phyloP scores from a whole-genome alignment of 805 yeast genomes.

The Candida stauntonica region DNA sequence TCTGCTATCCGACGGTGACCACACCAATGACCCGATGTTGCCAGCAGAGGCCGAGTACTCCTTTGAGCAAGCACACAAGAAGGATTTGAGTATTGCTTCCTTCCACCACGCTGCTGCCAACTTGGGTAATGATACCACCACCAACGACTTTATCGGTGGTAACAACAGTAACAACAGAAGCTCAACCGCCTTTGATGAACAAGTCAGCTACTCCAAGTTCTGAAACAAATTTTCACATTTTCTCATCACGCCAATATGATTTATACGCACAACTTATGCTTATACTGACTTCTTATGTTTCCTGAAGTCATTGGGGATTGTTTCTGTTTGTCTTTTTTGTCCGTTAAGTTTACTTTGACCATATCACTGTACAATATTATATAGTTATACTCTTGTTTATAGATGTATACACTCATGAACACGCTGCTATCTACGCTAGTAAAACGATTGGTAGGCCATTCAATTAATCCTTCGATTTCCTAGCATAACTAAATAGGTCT shows the following conservation, averaged over 20 bases:
- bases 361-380: too few species aligned
- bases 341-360: too few species aligned
- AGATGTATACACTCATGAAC: too few species aligned
- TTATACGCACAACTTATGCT: too few species aligned
- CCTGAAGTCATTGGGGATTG: too few species aligned
- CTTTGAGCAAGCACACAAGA: slow-evolving; percentile 14
- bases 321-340: too few species aligned
- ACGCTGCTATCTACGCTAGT: too few species aligned
- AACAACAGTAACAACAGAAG: slow-evolving; percentile 6
- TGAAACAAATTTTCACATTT: background rate
- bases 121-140: slow-evolving; percentile 13
- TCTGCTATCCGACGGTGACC: slow-evolving; percentile 13
- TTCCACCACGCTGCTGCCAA: slow-evolving; percentile 15
- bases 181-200: slow-evolving; percentile 1
- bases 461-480: too few species aligned
- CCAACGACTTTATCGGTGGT: slow-evolving; percentile 25
- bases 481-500: too few species aligned
- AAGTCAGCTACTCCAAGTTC: slow-evolving; percentile 12
- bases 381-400: too few species aligned
- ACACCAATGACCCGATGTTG: background rate
- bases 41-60: slow-evolving; percentile 4
- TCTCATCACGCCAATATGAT: too few species aligned
- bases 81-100: slow-evolving; percentile 19
- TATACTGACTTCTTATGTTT: background rate
- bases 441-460: too few species aligned